Percentiles rank a stretch among this genome's conserved stretches.
Evolutionary conservation across 2,329 filamentous ascomycete species (phyloP).

Genomic region (Ophiostoma piceae): DNA sequence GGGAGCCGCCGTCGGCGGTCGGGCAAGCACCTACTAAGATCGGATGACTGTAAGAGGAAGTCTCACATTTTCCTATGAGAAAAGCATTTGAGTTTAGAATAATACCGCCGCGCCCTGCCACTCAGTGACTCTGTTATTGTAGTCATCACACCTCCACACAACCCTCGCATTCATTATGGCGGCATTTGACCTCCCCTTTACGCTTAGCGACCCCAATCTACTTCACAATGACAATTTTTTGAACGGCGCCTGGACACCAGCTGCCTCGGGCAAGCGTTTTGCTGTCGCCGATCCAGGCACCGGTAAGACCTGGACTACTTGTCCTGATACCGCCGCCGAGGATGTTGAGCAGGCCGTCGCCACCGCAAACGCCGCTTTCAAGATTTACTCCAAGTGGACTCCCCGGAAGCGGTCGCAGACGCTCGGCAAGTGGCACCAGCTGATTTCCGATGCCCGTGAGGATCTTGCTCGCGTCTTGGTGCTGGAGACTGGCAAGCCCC

Average conservation of each 20-base stretch:
- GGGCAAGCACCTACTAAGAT: neutral
- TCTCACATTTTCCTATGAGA: neutral
- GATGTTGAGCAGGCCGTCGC: constrained; percentile 39
- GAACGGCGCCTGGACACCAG: constrained; percentile 43
- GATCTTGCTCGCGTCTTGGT: constrained; percentile 40
- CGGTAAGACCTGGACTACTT: constrained; percentile 46
- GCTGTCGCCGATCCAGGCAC: constrained; percentile 51
- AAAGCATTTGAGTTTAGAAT: neutral
- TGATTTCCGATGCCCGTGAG: constrained; percentile 35
- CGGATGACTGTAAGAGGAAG: neutral
- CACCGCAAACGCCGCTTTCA: constrained; percentile 37
- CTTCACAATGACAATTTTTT: constrained; percentile 47
- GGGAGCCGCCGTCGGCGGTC: neutral
- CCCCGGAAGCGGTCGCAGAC: constrained; percentile 36
- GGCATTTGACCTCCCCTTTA: constrained; percentile 33
- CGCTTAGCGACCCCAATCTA: constrained; percentile 45
- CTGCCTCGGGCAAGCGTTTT: constrained; percentile 45
- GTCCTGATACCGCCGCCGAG: constrained; percentile 42
- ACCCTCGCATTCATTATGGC: neutral
- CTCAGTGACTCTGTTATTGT: neutral
- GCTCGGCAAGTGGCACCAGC: constrained; percentile 36
- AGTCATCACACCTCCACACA: neutral
- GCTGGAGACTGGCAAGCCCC: constrained; percentile 53
- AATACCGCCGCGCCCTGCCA: neutral
- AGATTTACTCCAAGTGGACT: constrained; percentile 37